Evolutionary conservation across 1,284 basidiomycete species (phyloP), one percentile per base, ranked within the genome.

Genomic region (Uromyces viciae-fabae): DNA sequence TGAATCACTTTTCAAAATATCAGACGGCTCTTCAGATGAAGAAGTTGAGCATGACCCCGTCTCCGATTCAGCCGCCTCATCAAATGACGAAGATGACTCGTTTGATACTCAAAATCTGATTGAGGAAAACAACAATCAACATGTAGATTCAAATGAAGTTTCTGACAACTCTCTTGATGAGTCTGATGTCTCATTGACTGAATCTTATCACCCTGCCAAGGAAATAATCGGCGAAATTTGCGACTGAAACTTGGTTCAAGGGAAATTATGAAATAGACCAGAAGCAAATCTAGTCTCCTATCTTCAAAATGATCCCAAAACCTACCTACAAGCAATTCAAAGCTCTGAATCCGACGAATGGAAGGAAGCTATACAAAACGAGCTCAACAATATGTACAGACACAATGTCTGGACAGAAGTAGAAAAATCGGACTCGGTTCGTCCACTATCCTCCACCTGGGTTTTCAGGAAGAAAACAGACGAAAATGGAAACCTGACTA

Each of bases 381-480:
- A 68, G 42, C 25, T 68, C 4, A 38, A 36, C 9, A 68, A 68
- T 38, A 68, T 68, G 64, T 3, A 5, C 11, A 15, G 64, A 4
- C 64, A 68, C 36, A 4, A 42, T 22, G 64, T 68, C 2, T 68
- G 36, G 15, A 42, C 36, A 8, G n/a, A 31, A 11, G 64, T 68
- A 22, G 22, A 42, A 14, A 15, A 14, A 8, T 22, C 17, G 22
- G 9, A n/a, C 17, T 9, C 19, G n/a, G 25, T 42, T 25, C 64
- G n/a, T 7, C 36, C 64, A 8, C 64, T 68, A 3, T 40, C 8
- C 15, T 49, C 71, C 5, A 56, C 28, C 42, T 73, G 71, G 71
- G 71, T 73, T 7, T 73, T 73, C 49, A 73, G 36, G n/a, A 49
- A 33, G 31, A 73, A 73, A 36, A 49, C 49, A 3, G n/a, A 73